These are phyloP conservation scores for Sordariomycetes sp. DNA, from an alignment of 2,329 filamentous ascomycete genomes.

Conservation along the genomic window DNA sequence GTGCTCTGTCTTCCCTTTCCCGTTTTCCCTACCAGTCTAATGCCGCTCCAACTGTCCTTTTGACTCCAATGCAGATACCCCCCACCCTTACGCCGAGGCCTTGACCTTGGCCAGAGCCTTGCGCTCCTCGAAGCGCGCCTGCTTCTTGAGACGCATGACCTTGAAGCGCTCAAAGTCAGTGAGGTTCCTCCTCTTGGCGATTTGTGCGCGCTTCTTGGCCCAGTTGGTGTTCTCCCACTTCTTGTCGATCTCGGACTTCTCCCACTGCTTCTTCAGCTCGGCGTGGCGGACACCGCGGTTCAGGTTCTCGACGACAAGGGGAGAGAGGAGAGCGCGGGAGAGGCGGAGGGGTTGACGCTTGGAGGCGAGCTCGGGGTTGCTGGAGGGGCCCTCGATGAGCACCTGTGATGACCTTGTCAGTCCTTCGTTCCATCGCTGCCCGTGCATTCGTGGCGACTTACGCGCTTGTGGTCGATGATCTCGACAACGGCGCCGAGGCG, in stretches of 20 bases:
- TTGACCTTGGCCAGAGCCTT: slow-evolving; percentile 93
- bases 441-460: slow-evolving; percentile 48
- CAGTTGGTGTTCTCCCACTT: slow-evolving; percentile 89
- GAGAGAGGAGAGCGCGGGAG: slow-evolving; percentile 77
- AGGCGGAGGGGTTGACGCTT: slow-evolving; percentile 82
- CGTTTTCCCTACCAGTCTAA: slow-evolving; percentile 26
- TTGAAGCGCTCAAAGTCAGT: slow-evolving; percentile 99
- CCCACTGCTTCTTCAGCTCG: slow-evolving; percentile 81
- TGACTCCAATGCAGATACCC: slow-evolving; percentile 5
- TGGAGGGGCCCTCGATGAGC: slow-evolving; percentile 89
- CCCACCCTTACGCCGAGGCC: slow-evolving; percentile 61
- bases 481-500: slow-evolving; percentile 92
- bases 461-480: slow-evolving; percentile 99
- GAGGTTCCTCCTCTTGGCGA: slow-evolving; percentile 78
- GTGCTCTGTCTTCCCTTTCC: slow-evolving; percentile 18
- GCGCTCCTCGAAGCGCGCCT: slow-evolving; percentile 95
- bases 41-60: slow-evolving; percentile 20
- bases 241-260: slow-evolving; percentile 80
- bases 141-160: slow-evolving; percentile 98
- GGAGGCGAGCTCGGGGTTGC: slow-evolving; percentile 68
- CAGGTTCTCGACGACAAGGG: slow-evolving; percentile 77
- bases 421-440: slow-evolving; percentile 5
- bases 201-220: slow-evolving; percentile 87
- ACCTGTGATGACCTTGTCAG: slow-evolving; percentile 49
- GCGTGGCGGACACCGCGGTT: slow-evolving; percentile 77